Percentiles rank a stretch among this genome's conserved stretches.
These are phyloP conservation scores for Xerocomus nothofagi DNA, from an alignment of 1,284 basidiomycete species.

Conservation along the genomic window DNA sequence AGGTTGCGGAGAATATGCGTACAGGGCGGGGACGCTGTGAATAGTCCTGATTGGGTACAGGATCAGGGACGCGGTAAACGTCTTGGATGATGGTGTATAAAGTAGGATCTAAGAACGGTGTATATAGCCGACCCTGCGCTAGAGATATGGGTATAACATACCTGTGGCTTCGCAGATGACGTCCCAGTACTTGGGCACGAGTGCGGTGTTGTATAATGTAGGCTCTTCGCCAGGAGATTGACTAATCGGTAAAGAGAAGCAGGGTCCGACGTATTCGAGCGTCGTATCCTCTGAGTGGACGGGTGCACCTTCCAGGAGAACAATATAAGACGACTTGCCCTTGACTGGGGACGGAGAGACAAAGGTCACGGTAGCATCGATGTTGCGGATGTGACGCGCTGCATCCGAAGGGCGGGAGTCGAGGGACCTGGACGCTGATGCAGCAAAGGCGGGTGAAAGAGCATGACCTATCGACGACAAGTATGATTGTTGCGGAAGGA, in stretches of 20 bases:
- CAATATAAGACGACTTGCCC: constrained; percentile 55
- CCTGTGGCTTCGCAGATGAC: constrained; percentile 52
- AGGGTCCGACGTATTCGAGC: constrained; percentile 41
- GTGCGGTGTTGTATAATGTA: constrained; percentile 54
- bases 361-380: constrained; percentile 66
- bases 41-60: constrained; percentile 15
- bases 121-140: neutral
- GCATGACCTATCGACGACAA: constrained; percentile 22
- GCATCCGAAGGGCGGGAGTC: constrained; percentile 40
- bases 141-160: constrained; percentile 32
- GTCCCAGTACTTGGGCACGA: constrained; percentile 63
- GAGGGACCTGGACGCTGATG: constrained; percentile 20
- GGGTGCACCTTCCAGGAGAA: constrained; percentile 48
- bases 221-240: constrained; percentile 36
- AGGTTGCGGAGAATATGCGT: constrained; percentile 51
- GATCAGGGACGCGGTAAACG: constrained; percentile 39
- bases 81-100: constrained; percentile 56
- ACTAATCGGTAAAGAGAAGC: constrained; percentile 18
- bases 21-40: constrained; percentile 26
- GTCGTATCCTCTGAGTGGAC: constrained; percentile 51
- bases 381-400: constrained; percentile 52
- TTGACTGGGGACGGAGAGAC: constrained; percentile 43
- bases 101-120: constrained; percentile 46
- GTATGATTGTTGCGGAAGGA: constrained; percentile 41
- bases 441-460: constrained; percentile 12